These are phyloP conservation scores for Didymella glomerata DNA, from an alignment of 2,329 filamentous ascomycete genomes.

Conservation along the genomic window DNA sequence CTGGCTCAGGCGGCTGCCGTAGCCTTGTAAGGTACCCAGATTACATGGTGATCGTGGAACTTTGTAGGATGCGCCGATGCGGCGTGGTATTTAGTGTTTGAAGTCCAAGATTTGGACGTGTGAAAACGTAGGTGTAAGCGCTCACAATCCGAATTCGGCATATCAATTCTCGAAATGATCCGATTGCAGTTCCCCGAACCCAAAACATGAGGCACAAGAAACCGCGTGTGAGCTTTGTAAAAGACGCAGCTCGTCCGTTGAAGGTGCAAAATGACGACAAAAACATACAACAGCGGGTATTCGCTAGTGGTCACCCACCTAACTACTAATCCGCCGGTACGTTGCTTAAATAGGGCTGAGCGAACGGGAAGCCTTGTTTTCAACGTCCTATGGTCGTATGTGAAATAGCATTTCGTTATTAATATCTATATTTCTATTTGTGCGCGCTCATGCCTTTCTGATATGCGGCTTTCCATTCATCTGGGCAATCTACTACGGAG, in stretches of 20 bases:
- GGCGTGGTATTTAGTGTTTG: neutral
- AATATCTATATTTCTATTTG: no score
- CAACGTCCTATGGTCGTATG: no score
- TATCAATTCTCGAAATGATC: neutral
- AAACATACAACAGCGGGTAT: slow-evolving; percentile 2
- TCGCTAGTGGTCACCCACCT: slow-evolving; percentile 1
- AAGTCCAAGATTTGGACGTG: neutral
- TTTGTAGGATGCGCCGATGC: neutral
- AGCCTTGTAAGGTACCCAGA: neutral
- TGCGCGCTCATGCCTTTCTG: no score
- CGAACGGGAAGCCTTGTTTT: no score
- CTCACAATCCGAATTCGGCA: neutral
- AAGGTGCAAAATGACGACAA: neutral
- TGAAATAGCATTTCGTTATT: no score
- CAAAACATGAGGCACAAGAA: neutral
- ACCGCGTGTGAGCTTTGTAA: neutral
- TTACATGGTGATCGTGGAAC: neutral
- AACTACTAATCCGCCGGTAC: no score
- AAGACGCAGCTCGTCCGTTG: neutral
- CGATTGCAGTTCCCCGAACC: neutral
- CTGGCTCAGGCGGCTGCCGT: neutral
- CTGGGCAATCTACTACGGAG: no score
- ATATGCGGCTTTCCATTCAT: no score
- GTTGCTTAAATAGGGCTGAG: no score
- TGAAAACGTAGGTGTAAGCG: neutral